These are phyloP conservation scores for Streptanthus diversifolius DNA, from an alignment of 345 rosid genomes.

Conservation along the genomic window DNA sequence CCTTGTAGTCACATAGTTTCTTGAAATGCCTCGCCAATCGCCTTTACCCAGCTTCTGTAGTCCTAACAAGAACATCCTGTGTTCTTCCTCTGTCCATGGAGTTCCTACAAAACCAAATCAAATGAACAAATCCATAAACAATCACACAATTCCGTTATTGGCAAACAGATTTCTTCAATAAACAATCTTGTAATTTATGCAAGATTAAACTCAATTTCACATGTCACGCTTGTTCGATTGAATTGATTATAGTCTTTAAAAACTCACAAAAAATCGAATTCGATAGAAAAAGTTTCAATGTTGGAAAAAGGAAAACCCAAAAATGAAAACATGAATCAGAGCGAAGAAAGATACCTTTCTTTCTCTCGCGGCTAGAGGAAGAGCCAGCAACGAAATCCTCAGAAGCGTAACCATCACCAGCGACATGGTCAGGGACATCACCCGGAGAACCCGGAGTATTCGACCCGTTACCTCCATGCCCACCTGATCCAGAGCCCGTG, in stretches of 20 bases:
- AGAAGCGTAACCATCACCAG: constrained; percentile 81
- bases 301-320: not conserved
- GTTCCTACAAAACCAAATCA: constrained; percentile 49
- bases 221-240: not conserved
- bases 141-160: not conserved
- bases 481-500: constrained; percentile 49
- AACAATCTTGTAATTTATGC: not conserved
- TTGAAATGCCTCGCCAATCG: constrained; percentile 98
- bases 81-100: constrained; percentile 99
- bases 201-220: not conserved
- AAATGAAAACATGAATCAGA: not conserved
- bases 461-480: constrained; percentile 41
- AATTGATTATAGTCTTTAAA: not conserved
- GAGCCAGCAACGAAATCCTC: constrained; percentile 96
- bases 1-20: constrained; percentile 79
- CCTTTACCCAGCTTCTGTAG: constrained; percentile 97
- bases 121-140: not conserved
- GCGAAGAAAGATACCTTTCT: constrained; percentile 55
- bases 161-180: not conserved
- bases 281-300: too few relatives aligned
- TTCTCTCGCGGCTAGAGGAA: constrained; percentile 86
- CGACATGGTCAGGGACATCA: constrained; percentile 58
- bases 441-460: constrained; percentile 63
- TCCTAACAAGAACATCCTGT: constrained; percentile 89
- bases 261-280: not conserved